phyloP scores from a whole-genome alignment of 352 stramenopile species.

The Halophytophthora batemanensis region DNA sequence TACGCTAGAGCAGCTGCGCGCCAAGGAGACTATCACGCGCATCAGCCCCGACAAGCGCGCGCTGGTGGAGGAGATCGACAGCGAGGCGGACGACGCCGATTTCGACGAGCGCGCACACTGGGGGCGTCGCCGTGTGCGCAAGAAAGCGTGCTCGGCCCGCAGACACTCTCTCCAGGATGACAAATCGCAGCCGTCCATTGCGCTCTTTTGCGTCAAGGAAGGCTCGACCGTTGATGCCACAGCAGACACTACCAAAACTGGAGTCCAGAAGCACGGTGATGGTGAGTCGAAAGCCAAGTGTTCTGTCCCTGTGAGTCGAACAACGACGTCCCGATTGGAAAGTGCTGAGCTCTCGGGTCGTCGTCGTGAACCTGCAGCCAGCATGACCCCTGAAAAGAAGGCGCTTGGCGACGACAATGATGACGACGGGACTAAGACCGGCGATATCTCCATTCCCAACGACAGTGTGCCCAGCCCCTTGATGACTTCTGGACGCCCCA shows the following conservation, averaged over 20 bases:
- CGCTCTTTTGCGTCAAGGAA: slow-evolving; percentile 50
- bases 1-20: slow-evolving; percentile 32
- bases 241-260: neutral
- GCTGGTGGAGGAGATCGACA: slow-evolving; percentile 68
- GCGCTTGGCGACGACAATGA: neutral
- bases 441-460: neutral
- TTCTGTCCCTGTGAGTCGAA: neutral
- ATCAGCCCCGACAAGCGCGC: slow-evolving; percentile 54
- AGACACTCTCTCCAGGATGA: slow-evolving; percentile 8
- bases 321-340: slow-evolving; percentile 10
- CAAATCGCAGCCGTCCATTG: slow-evolving; percentile 66
- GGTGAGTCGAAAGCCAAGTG: neutral
- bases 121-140: slow-evolving; percentile 33
- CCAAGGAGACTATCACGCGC: slow-evolving; percentile 40
- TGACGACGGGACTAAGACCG: slow-evolving; percentile 12
- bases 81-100: slow-evolving; percentile 64
- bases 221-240: neutral
- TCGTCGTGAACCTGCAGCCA: neutral
- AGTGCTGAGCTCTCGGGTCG: neutral
- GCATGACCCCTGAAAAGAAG: neutral
- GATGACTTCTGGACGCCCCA: slow-evolving; percentile 43
- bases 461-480: neutral
- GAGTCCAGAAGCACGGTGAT: neutral
- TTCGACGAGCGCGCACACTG: slow-evolving; percentile 72
- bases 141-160: slow-evolving; percentile 31